Conservation (phyloP, 2,329 filamentous ascomycete genomes). For the Spiromastix sp. region DNA sequence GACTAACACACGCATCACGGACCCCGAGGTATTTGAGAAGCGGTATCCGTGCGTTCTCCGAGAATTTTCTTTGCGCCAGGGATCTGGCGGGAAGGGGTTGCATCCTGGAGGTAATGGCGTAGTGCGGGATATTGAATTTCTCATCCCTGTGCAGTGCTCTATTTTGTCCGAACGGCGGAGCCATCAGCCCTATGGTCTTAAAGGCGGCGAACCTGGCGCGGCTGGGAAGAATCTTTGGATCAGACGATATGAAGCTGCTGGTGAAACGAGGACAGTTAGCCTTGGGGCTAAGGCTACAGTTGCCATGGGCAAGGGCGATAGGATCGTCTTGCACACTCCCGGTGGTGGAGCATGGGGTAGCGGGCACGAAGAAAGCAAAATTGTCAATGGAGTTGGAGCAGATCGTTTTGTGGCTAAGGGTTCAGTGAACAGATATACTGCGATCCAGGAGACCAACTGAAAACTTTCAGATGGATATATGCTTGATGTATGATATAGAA, state of each 20-base stretch:
- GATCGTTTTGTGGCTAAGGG: conserved; percentile 5
- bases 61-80: conserved; percentile 57
- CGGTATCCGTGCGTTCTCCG: conserved; percentile 67
- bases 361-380: neutral
- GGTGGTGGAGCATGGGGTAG: conserved; percentile 31
- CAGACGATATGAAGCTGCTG: conserved; percentile 52
- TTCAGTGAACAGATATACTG: conserved; percentile 3
- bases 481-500: too few species aligned
- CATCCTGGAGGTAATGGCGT: conserved; percentile 68
- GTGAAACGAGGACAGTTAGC: conserved; percentile 44
- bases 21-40: conserved; percentile 71
- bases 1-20: conserved; percentile 81
- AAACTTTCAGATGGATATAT: neutral
- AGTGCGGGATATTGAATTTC: conserved; percentile 72
- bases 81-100: conserved; percentile 56
- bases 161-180: conserved; percentile 71
- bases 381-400: neutral
- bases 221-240: conserved; percentile 86
- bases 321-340: conserved; percentile 51
- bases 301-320: conserved; percentile 47
- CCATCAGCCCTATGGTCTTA: conserved; percentile 69
- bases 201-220: conserved; percentile 67
- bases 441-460: conserved; percentile 6
- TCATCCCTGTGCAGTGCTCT: conserved; percentile 67
- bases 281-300: conserved; percentile 55